Conservation (phyloP, 1,139 yeast species). For the Suhomyces coccinellae region DNA sequence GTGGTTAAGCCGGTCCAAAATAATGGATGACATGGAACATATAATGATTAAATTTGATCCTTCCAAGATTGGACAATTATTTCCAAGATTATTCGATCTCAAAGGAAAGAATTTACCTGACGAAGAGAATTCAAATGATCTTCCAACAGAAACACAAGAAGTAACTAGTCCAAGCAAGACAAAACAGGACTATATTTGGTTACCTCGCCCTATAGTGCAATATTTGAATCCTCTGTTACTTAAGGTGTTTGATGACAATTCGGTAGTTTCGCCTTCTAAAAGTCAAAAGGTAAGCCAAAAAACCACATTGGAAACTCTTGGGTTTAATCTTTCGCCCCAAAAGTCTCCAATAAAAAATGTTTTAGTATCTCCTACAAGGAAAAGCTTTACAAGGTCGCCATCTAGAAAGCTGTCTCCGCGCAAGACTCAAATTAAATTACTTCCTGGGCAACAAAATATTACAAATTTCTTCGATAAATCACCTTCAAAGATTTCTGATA, state of each 20-base stretch:
- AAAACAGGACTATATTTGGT: constrained; percentile 15
- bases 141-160: neutral
- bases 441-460: constrained; percentile 11
- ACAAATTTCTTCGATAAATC: constrained; percentile 5
- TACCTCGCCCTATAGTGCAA: constrained; percentile 16
- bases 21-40: constrained; percentile 12
- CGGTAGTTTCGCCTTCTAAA: constrained; percentile 5
- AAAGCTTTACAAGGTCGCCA: neutral
- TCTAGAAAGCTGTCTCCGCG: neutral
- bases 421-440: neutral
- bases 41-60: constrained; percentile 17
- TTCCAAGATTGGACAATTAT: constrained; percentile 4
- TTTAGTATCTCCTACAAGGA: neutral
- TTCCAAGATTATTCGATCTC: constrained; percentile 5
- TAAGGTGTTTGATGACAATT: constrained; percentile 8
- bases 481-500: neutral
- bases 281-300: constrained; percentile 8
- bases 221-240: constrained; percentile 12
- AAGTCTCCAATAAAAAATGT: neutral
- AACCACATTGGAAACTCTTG: constrained; percentile 14
- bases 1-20: constrained; percentile 10
- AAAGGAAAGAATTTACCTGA: constrained; percentile 1
- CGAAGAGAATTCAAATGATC: neutral
- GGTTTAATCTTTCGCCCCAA: constrained; percentile 5
- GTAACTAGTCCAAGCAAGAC: neutral